Base-by-base conservation (phyloP, 2,329 filamentous ascomycete species). In the Xylariales sp. region DNA sequence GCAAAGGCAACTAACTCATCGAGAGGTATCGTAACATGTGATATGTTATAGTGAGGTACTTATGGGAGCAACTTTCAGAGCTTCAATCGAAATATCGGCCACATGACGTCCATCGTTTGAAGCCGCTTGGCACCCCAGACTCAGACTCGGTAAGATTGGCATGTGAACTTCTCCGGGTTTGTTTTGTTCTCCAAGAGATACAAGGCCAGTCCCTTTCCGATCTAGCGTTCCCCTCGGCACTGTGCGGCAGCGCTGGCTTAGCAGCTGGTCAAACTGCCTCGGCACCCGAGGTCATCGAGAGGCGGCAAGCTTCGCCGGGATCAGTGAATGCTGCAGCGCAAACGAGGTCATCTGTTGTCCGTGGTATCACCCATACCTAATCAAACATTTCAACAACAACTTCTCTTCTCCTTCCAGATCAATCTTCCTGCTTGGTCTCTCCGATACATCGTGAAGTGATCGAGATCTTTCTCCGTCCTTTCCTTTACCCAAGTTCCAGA, bases 241-340 rank as follows among this genome's bases (percentile, higher is more conserved):
- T 34, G 19, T 15, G 31, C 31, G 22, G 31, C 31, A 20, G 24
- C 22, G 31, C 31, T 33, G 42, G 32, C 18, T 32, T 24, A 32
- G 36, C 19, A 37, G n/a, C n/a, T n/a, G n/a, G n/a, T n/a, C n/a
- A n/a, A n/a, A 33, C 16, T 40, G 42, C 42, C 42, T 45, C 42
- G 42, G 42, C 28, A 14, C 38, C 38, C 42, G 27, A 24, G 38
- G 40, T 43, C 34, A 31, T 31, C 10, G 18, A 20, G 25, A 29
- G 37, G 36, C 42, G 36, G 42, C 42, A 44, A 40, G 42, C 37
- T 40, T 22, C 36, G 31, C 31, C 37, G 42, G 42, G 36, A 31
- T 33, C 31, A 41, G 14, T n/a, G 27, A 14, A 38, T n/a, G 20
- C 29, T 31, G 10, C 18, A 27, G 24, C 24, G 7, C 24, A 27